These are phyloP conservation scores for Megacollybia marginata DNA, from an alignment of 768 basidiomycete genomes.

Conservation along the genomic window DNA sequence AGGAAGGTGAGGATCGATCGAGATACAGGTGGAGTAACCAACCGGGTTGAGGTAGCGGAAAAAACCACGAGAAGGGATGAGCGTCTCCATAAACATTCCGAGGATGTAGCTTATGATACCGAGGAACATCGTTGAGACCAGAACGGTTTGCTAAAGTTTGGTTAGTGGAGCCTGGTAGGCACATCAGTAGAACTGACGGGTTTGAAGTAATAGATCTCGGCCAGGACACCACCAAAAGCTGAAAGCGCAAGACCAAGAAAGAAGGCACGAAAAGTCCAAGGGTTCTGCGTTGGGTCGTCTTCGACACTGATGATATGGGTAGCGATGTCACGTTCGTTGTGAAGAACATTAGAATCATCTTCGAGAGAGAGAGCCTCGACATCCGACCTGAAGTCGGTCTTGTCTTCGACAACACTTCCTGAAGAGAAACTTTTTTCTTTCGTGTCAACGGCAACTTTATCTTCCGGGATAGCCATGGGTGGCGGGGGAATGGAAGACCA, in stretches of 20 bases:
- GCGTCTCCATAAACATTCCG: slow-evolving; percentile 36
- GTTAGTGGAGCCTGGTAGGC: not conserved
- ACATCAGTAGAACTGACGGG: not conserved
- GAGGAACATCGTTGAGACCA: slow-evolving; percentile 47
- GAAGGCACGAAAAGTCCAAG: slow-evolving; percentile 40
- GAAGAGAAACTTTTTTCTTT: no score
- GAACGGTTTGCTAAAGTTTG: slow-evolving; percentile 36
- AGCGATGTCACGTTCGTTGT: slow-evolving; percentile 38
- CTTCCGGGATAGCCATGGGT: no score
- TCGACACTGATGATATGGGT: slow-evolving; percentile 37
- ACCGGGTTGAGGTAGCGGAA: slow-evolving; percentile 49
- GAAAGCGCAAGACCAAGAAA: slow-evolving; percentile 40
- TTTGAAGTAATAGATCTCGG: slow-evolving; percentile 51
- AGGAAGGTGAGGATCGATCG: slow-evolving; percentile 2
- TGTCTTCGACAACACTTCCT: slow-evolving; percentile 18
- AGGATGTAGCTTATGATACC: slow-evolving; percentile 42
- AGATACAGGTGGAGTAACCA: slow-evolving; percentile 9
- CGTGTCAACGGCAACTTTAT: no score
- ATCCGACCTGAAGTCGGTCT: slow-evolving; percentile 25
- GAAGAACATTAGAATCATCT: slow-evolving; percentile 26
- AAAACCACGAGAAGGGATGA: slow-evolving; percentile 37
- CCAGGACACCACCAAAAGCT: slow-evolving; percentile 45
- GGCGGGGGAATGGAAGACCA: no score
- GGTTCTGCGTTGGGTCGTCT: slow-evolving; percentile 38
- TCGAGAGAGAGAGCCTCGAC: slow-evolving; percentile 22